A percentile compares a stretch with the other conserved stretches of the same genome.
These are phyloP conservation scores for Proliferodiscus dingleyae DNA, from an alignment of 2,329 filamentous ascomycete species.

Conservation along the genomic window DNA sequence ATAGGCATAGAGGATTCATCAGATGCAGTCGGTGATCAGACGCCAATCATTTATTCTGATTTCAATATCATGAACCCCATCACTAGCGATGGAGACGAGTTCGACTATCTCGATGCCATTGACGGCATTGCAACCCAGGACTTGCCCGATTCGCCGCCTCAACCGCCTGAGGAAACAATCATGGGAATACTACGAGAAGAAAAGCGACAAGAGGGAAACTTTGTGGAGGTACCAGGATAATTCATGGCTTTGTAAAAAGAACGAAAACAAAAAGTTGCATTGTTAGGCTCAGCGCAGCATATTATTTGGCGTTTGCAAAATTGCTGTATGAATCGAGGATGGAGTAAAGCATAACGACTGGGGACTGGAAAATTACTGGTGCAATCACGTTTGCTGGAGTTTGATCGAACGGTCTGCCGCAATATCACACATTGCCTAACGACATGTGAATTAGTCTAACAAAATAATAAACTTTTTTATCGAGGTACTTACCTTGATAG, in stretches of 20 bases:
- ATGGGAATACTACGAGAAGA: conserved; percentile 29
- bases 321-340: conserved; percentile 8
- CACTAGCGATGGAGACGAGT: conserved; percentile 25
- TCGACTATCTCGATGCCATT: conserved; percentile 30
- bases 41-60: conserved; percentile 28
- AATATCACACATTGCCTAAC: conserved; percentile 82
- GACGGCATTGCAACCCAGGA: conserved; percentile 29
- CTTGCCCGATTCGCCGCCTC: conserved; percentile 23
- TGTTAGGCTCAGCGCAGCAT: conserved; percentile 4
- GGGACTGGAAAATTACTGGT: conserved; percentile 6
- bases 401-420: conserved; percentile 66
- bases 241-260: conserved; percentile 7
- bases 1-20: conserved; percentile 14
- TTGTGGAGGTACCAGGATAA: conserved; percentile 29
- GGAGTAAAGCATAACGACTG: background rate
- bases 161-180: conserved; percentile 26
- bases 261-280: conserved; percentile 11
- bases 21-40: conserved; percentile 14
- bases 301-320: conserved; percentile 12
- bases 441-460: conserved; percentile 15
- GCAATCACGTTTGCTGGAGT: conserved; percentile 14
- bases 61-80: conserved; percentile 31
- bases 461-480: conserved; percentile 4
- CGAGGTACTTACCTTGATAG: conserved; percentile 56
- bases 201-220: conserved; percentile 23